phyloP scores from a whole-genome alignment of 352 stramenopile species.

The Phytophthora sp. region DNA sequence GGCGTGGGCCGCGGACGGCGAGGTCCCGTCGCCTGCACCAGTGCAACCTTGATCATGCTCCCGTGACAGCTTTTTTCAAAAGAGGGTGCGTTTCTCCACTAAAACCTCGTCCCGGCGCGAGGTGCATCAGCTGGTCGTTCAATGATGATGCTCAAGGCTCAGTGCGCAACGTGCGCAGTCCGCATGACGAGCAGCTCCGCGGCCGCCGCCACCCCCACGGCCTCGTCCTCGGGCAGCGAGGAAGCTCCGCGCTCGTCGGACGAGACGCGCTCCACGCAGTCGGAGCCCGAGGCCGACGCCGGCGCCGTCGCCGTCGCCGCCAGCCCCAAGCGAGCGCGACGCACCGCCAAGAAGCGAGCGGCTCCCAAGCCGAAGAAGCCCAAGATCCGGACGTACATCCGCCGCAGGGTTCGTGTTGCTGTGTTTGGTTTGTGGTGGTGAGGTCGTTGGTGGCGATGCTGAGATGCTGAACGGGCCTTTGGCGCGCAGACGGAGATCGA shows the following conservation, averaged over 20 bases:
- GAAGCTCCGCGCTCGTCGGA: not conserved
- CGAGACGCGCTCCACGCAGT: not conserved
- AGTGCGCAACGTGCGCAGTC: not conserved
- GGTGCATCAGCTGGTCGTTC: not conserved
- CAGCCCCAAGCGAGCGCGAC: not conserved
- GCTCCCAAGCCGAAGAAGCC: not conserved
- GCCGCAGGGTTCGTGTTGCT: not conserved
- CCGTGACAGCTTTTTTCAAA: not conserved
- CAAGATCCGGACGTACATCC: constrained; percentile 1
- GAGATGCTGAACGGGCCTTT: not conserved
- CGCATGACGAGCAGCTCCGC: not conserved
- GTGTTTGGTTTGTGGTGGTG: not conserved
- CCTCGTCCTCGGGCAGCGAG: not conserved
- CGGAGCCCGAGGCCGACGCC: not conserved
- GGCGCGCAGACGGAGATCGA: not conserved
- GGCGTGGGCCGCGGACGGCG: constrained; percentile 23
- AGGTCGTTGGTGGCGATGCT: no score
- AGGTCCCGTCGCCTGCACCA: no score
- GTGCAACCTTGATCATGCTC: not conserved
- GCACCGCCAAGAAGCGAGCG: not conserved
- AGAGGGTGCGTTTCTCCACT: not conserved
- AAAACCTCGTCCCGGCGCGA: not conserved
- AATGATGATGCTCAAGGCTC: not conserved
- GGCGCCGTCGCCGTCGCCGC: not conserved
- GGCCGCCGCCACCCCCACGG: not conserved